Base-by-base conservation (phyloP, 257 asterid species). In the Dorcoceras hygrometricum region DNA sequence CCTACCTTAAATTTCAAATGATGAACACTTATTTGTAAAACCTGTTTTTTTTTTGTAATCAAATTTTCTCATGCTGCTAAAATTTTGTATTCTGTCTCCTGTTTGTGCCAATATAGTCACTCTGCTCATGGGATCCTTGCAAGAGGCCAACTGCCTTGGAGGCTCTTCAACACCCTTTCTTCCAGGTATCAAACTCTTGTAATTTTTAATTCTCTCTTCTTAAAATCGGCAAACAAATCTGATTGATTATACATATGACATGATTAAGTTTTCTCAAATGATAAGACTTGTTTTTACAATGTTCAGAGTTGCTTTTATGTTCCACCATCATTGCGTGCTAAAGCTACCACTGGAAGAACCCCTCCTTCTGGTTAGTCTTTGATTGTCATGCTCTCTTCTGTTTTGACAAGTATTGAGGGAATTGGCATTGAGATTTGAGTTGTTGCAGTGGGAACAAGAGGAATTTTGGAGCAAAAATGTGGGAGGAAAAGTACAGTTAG, bases 101-200 rank as follows among this genome's bases (percentile, higher is more conserved):
- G 59, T 57, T 55, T 73, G 43, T 82, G 73, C 59, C 62, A 66
- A 59, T 80, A 64, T 57, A 90, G 97, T 83, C 92, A 29, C 95
- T 90, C 46, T 93, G 99, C 69, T 86, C 97, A 3, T 93, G 99
- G 99, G 79, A 93, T 80, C 99, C 99, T 50, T 66, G 83, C 73
- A 85, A 82, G 81, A 85, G 99, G 81, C 99, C 96, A 16, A 82
- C 95, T 32, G 95, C 97, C 39, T 60, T 77, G 36, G 95, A 88
- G 80, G 95, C 83, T 57, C 94, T 93, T 29, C 99, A 93, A 69
- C 97, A 93, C 74, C 96, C 96, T 62, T 93, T 88, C 82, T 90
- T 90, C 79, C 87, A 88, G 96, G 99, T 90, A 54, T 81, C 34
- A 18, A 71, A 9, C 56, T 68, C 59, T 28, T 9, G n/a, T 59